Evolutionary conservation across 2,329 filamentous ascomycete species (phyloP), one percentile per base, ranked within the genome.

Genomic region (Diatrype stigma): DNA sequence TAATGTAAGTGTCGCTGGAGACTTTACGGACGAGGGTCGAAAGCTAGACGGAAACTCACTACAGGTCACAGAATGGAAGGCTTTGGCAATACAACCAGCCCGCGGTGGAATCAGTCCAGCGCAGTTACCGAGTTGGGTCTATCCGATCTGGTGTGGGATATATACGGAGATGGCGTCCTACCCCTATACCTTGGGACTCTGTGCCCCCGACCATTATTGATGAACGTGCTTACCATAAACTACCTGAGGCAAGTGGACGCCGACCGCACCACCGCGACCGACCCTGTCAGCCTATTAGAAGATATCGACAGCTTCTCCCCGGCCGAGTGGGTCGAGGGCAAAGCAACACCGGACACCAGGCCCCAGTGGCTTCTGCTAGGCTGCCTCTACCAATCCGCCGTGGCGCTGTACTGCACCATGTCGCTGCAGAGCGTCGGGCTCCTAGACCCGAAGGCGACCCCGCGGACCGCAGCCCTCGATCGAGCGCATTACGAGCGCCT

Each of bases 11-110:
- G 19, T 6, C 23, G 17, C 16, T 30, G 22, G 6, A 16, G 17
- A 3, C 32, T 17, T 46, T 28, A 21, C n/a, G 6, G 11, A 17
- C 19, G 3, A 23, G 22, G 42, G n/a, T 14, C 7, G 22, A n/a
- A 2, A 23, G 42, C 19, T 4, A 11, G 10, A 32, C 44, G 47
- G 11, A 6, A 7, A 4, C 23, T 44, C 11, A 23, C 16, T 14
- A 16, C 14, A 10, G 16, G 30, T 2, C 35, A 47, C 35, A 68
- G 66, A 38, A 46, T 61, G 26, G 60, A 63, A 17, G 60, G 65
- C 10, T 59, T 69, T 8, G 65, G 56, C 2, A 66, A 70, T 51
- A 66, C 67, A 2, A 64, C 67, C 8, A 65, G 62, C 4, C 67
- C 68, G 6, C 60, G 63, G 38, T 52, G 62, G 17, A 56, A 68